Percentiles rank a stretch among this genome's conserved stretches.
Conservation (phyloP, 2,329 filamentous ascomycete genomes). For the Colletotrichum sp. region DNA sequence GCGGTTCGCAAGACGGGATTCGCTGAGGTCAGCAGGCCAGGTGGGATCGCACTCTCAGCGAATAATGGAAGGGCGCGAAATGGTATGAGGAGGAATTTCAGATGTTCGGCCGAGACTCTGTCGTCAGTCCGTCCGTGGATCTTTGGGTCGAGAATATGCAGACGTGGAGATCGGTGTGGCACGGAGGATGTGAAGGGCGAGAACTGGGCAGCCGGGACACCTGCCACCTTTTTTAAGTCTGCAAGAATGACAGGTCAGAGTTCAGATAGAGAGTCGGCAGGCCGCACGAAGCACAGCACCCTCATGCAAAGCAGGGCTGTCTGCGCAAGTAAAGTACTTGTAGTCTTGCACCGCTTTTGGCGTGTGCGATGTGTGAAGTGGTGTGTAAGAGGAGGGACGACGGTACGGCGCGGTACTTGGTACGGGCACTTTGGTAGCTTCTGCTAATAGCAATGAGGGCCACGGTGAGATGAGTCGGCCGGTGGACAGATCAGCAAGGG, state of each 20-base stretch:
- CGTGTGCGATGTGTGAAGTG: neutral
- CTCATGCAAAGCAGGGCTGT: neutral
- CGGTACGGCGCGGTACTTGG: neutral
- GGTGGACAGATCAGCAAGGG: constrained; percentile 12
- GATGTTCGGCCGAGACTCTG: neutral
- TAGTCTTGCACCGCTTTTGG: neutral
- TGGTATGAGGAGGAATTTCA: neutral
- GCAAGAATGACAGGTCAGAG: neutral
- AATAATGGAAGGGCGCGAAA: neutral
- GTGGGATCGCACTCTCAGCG: neutral
- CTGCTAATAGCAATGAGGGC: neutral
- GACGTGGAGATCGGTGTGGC: neutral
- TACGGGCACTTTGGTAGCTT: neutral
- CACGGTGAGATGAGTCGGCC: neutral
- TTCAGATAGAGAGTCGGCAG: constrained; percentile 10
- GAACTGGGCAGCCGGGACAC: neutral
- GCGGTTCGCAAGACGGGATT: neutral
- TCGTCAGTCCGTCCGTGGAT: neutral
- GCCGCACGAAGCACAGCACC: neutral
- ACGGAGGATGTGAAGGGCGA: neutral
- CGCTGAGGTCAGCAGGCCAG: neutral
- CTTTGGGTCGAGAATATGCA: neutral
- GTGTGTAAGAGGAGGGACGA: constrained; percentile 10
- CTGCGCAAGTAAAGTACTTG: neutral
- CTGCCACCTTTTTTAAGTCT: constrained; percentile 6